These are phyloP conservation scores for Evernia prunastri DNA, from an alignment of 495 filamentous ascomycete species.

Conservation along the genomic window DNA sequence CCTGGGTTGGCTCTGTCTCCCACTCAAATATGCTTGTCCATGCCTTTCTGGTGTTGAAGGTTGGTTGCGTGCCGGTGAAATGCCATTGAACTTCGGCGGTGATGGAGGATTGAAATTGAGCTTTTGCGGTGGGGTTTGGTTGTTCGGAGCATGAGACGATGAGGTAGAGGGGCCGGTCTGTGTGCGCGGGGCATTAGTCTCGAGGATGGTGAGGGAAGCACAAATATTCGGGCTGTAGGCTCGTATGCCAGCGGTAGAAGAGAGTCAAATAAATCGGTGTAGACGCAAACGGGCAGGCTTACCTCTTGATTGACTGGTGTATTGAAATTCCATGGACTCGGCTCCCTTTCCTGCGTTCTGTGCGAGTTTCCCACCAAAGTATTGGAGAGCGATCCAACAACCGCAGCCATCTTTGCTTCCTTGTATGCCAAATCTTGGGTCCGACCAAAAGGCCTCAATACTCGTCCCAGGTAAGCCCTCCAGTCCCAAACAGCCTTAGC, in stretches of 20 bases:
- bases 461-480: neutral
- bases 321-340: constrained; percentile 9
- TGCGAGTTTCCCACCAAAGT: neutral
- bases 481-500: neutral
- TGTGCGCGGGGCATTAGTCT: neutral
- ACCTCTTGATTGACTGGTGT: constrained; percentile 14
- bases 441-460: neutral
- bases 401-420: constrained; percentile 15
- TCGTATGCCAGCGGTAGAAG: neutral
- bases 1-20: constrained; percentile 12
- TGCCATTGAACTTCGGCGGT: constrained; percentile 5
- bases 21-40: neutral
- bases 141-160: neutral
- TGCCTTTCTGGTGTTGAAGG: constrained; percentile 10
- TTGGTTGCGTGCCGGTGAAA: neutral
- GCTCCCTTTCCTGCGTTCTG: constrained; percentile 6
- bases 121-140: constrained; percentile 12
- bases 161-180: constrained; percentile 9
- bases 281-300: neutral
- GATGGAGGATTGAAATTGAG: constrained; percentile 12
- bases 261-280: neutral
- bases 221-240: neutral
- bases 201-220: neutral
- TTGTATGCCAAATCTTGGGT: neutral
- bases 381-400: constrained; percentile 4